Evolutionary conservation across 2,329 filamentous ascomycete species (phyloP).

Genomic region (Chalaropsis thielavioides): DNA sequence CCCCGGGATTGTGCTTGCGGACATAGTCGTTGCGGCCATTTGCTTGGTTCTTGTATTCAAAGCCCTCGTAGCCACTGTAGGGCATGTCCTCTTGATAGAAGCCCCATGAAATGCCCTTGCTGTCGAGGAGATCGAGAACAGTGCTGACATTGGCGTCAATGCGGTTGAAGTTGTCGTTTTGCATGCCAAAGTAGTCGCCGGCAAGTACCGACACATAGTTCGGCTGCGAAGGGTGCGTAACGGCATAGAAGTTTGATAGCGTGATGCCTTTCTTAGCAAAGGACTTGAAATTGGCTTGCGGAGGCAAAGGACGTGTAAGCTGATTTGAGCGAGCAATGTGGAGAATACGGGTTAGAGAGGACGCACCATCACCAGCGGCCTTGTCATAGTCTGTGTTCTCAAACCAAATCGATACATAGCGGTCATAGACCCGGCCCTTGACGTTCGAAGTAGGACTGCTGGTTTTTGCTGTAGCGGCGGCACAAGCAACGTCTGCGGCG

Average conservation of each 20-base stretch:
- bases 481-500: not conserved
- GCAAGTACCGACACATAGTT: slow-evolving; percentile 58
- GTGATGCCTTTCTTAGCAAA: slow-evolving; percentile 24
- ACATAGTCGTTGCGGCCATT: slow-evolving; percentile 62
- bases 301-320: not conserved
- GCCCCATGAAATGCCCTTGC: slow-evolving; percentile 50
- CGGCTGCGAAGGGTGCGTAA: slow-evolving; percentile 60
- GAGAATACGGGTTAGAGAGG: slow-evolving; percentile 21
- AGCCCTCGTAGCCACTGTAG: slow-evolving; percentile 57
- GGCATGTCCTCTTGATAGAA: slow-evolving; percentile 69
- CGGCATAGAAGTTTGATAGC: slow-evolving; percentile 33
- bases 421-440: slow-evolving; percentile 57
- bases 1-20: slow-evolving; percentile 60
- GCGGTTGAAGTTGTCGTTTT: slow-evolving; percentile 50
- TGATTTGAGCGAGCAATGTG: slow-evolving; percentile 20
- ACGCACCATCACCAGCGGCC: slow-evolving; percentile 45
- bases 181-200: slow-evolving; percentile 60
- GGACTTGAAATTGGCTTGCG: slow-evolving; percentile 22
- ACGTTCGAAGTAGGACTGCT: slow-evolving; percentile 47
- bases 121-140: slow-evolving; percentile 53
- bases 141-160: slow-evolving; percentile 48
- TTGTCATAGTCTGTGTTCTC: slow-evolving; percentile 61
- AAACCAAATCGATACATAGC: slow-evolving; percentile 59
- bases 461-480: slow-evolving; percentile 37
- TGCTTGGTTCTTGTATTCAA: slow-evolving; percentile 46